Evolutionary conservation across 2,329 filamentous ascomycete species (phyloP), one percentile per base, ranked within the genome.

Genomic region (Clonostachys byssicola): DNA sequence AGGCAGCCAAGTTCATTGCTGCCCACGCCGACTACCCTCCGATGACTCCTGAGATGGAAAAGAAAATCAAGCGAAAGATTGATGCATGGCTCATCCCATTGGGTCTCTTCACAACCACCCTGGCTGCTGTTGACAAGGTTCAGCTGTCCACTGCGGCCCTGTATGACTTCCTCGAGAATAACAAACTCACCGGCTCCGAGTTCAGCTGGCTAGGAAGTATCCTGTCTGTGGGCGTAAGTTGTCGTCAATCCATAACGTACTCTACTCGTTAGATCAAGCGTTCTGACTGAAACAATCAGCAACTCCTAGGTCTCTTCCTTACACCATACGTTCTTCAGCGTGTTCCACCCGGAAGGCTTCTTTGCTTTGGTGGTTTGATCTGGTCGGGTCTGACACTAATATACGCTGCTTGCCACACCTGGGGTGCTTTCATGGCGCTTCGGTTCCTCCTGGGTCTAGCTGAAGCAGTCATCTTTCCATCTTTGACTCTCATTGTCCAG

Each of bases 51-150:
- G 52, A 54, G 46, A 49, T 52, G 17, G 52, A 54, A 33, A 51
- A 49, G 43, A 47, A 42, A 30, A 41, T 53, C 44, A 51, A 47
- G 47, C 48, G 35, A 13, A 54, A 54, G 46, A 53, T 53, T 49
- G 52, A 54, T 35, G 42, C 45, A 4, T 54, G 52, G 52, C 40
- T 54, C 18, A 50, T 54, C 16, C 52, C 52, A 2, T 17, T 54
- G 44, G 23, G 47, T 34, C 39, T 48, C 36, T 34, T 47, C 40
- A 44, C 50, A 16, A 44, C 20, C 16, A 44, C 13, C 16, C 17
- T 46, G 44, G 44, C 34, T 18, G 49, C 52, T 17, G 49, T 63
- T 17, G 59, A 64, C 53, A 63, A 65, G 45, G 58, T 62, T 43
- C 58, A 59, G 12, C 57, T 64, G 44, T 51, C 51, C 10, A 61